Percentiles rank a stretch among this genome's conserved stretches.
Conservation (phyloP, 352 stramenopile genomes). For the Blastocystis hominis region DNA sequence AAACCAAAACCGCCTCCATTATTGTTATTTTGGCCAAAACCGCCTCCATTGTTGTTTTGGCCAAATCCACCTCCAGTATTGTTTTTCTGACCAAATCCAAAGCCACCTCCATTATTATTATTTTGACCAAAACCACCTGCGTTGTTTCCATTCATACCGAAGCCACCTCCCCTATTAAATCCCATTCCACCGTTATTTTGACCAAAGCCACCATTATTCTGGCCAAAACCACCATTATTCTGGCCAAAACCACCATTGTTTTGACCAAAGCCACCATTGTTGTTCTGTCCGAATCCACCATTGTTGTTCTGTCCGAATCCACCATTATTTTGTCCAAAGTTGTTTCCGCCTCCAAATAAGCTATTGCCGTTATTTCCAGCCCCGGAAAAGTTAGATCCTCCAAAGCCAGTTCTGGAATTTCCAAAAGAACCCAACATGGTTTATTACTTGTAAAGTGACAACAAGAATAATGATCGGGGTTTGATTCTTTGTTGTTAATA, state of each 20-base stretch:
- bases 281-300: not conserved
- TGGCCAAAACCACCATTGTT: not conserved
- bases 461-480: not conserved
- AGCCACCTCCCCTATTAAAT: not conserved
- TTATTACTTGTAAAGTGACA: not conserved
- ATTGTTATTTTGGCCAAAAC: not conserved
- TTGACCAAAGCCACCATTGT: not conserved
- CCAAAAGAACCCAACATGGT: not conserved
- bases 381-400: not conserved
- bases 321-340: not conserved
- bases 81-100: not conserved
- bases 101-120: not conserved
- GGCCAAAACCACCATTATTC: not conserved
- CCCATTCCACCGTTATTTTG: not conserved
- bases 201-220: not conserved
- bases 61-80: not conserved
- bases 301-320: not conserved
- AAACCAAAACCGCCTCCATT: not conserved
- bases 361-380: not conserved
- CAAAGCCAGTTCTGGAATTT: not conserved
- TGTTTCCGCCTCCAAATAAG: not conserved
- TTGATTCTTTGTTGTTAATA: not conserved
- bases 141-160: not conserved
- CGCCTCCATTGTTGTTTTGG: not conserved
- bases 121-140: not conserved